Evolutionary conservation across 2,329 filamentous ascomycete genomes (phyloP).

Genomic region (Hypoxylon sp.): DNA sequence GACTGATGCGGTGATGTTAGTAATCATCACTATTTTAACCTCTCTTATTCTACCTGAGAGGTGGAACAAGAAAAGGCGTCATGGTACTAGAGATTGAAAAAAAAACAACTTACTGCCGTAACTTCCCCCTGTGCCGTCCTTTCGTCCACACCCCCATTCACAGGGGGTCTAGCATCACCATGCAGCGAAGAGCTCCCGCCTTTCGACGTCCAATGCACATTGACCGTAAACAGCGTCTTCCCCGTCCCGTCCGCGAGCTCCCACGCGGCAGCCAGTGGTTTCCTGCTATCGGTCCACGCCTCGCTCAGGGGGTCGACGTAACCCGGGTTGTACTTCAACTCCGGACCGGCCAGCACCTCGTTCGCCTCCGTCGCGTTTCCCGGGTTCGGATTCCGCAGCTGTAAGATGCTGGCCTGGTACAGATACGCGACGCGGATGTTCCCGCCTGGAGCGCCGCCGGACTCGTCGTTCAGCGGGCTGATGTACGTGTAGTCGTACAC

Average conservation of each 20-base stretch:
- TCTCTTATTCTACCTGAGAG: background rate
- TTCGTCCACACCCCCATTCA: conserved; percentile 69
- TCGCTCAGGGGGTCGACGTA: conserved; percentile 69
- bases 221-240: conserved; percentile 72
- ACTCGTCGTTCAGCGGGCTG: conserved; percentile 64
- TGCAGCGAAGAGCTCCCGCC: conserved; percentile 70
- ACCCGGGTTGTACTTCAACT: conserved; percentile 74
- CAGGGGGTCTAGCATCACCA: conserved; percentile 70
- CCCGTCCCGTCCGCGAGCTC: conserved; percentile 62
- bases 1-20: conserved; percentile 42
- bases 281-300: conserved; percentile 69
- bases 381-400: conserved; percentile 66
- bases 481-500: conserved; percentile 69
- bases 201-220: conserved; percentile 74
- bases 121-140: conserved; percentile 65
- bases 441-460: conserved; percentile 73
- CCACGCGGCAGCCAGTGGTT: conserved; percentile 74
- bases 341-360: conserved; percentile 63
- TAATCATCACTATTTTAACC: background rate
- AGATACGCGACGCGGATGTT: conserved; percentile 78
- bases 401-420: conserved; percentile 68
- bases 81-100: background rate
- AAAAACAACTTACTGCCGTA: conserved; percentile 58
- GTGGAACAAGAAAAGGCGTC: too few species aligned
- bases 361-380: conserved; percentile 64